Evolutionary conservation across 1,284 basidiomycete species (phyloP).

Genomic region (Leccinum angustisporum): DNA sequence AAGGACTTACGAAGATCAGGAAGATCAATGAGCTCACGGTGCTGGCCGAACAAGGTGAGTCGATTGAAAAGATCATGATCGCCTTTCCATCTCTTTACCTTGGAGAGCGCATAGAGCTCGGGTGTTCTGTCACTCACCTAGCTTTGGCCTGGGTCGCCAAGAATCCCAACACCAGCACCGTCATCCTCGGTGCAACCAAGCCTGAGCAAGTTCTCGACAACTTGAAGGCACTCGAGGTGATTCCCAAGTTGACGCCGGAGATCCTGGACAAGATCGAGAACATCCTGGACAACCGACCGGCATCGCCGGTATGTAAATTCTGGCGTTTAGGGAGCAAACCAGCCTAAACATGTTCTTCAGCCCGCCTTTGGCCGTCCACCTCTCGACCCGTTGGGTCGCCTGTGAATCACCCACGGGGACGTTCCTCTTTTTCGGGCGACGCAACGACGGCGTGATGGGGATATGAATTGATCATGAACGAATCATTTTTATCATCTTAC

Average conservation of each 20-base stretch:
- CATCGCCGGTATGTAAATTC: slow-evolving; percentile 26
- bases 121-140: slow-evolving; percentile 57
- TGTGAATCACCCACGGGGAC: slow-evolving; percentile 8
- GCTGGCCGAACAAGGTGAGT: slow-evolving; percentile 42
- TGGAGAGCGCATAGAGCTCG: slow-evolving; percentile 38
- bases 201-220: slow-evolving; percentile 55
- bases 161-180: slow-evolving; percentile 62
- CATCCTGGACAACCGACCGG: slow-evolving; percentile 46
- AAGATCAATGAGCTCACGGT: slow-evolving; percentile 50
- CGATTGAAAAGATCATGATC: background rate
- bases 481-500: background rate
- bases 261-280: slow-evolving; percentile 53
- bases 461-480: background rate
- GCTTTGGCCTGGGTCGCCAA: slow-evolving; percentile 77
- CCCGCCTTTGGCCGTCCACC: slow-evolving; percentile 29
- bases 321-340: background rate
- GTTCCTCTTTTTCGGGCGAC: background rate
- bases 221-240: slow-evolving; percentile 58
- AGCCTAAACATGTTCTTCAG: slow-evolving; percentile 15
- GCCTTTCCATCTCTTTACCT: background rate
- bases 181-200: slow-evolving; percentile 64
- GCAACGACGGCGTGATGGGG: background rate
- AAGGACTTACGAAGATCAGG: slow-evolving; percentile 50
- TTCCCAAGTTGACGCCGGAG: slow-evolving; percentile 55
- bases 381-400: slow-evolving; percentile 28